A percentile compares a stretch with the other conserved stretches of the same genome.
These are phyloP conservation scores for Caloboletus firmus DNA, from an alignment of 1,284 basidiomycete species.

Conservation along the genomic window DNA sequence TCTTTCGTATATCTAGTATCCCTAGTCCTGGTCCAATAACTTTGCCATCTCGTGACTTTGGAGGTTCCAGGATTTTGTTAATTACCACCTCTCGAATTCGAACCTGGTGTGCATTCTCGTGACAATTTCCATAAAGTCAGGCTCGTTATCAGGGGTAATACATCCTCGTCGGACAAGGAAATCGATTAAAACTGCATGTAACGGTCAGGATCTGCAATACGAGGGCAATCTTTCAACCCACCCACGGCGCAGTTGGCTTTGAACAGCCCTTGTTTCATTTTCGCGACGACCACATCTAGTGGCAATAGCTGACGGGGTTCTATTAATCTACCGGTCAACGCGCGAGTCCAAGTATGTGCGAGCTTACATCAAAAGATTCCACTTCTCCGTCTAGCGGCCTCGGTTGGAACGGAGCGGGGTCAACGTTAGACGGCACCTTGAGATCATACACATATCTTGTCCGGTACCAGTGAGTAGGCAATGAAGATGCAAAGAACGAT, in stretches of 20 bases:
- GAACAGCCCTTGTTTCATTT: slow-evolving; percentile 68
- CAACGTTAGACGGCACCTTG: slow-evolving; percentile 55
- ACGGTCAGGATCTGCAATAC: background rate
- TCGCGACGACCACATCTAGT: slow-evolving; percentile 51
- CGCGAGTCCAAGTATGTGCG: background rate
- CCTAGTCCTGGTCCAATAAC: background rate
- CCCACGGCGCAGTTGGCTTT: slow-evolving; percentile 86
- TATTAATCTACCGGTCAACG: background rate
- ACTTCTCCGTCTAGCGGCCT: slow-evolving; percentile 90
- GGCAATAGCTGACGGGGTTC: slow-evolving; percentile 51
- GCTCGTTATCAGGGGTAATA: slow-evolving; percentile 77
- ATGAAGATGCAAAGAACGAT: background rate
- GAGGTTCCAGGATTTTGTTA: background rate
- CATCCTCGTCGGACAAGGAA: slow-evolving; percentile 78
- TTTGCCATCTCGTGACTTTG: background rate
- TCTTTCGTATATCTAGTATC: background rate
- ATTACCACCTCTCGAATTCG: slow-evolving; percentile 58
- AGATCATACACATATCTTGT: slow-evolving; percentile 81
- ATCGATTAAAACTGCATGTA: slow-evolving; percentile 69
- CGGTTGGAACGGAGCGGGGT: slow-evolving; percentile 55
- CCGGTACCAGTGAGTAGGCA: background rate
- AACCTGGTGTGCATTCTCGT: slow-evolving; percentile 63
- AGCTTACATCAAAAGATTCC: slow-evolving; percentile 77
- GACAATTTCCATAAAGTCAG: slow-evolving; percentile 68
- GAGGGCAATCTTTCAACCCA: slow-evolving; percentile 28